Base-by-base conservation (phyloP, 2,329 filamentous ascomycete species). In the Chrysoporthe puriensis region DNA sequence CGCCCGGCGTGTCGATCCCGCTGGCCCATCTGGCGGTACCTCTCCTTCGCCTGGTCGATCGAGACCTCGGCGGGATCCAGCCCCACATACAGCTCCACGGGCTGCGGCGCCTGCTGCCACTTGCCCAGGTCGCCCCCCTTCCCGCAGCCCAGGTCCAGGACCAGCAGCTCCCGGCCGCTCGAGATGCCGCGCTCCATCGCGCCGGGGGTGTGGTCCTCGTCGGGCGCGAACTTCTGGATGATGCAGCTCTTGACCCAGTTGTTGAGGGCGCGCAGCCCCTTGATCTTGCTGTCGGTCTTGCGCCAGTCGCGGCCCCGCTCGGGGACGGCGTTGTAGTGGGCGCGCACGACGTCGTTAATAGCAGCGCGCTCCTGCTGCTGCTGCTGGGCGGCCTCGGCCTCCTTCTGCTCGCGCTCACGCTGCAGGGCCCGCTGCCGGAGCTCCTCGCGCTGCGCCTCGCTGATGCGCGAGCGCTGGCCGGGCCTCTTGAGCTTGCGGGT, bases 191-290 rank as follows among this genome's bases (percentile, higher is more conserved):
- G 77, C 74, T 88, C 85, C 70, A 84, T 82, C 57, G 85, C 87
- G 50, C 86, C 86, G 2, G 90, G 87, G 0, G 86, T 82, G 72
- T 90, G 90, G 69, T 92, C 89, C 77, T 95, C 91, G 71, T 90
- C 89, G 0, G 92, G 91, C 4, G 93, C 93, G 80, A 97, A 98
- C 77, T 97, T 97, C 77, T 98, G 94, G 73, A 99, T 98, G 73
- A 98, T 88, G 62, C 92, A 95, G 76, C 93, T 97, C 84, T 99
- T 99, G 80, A 99, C 88, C 96, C 96, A 99, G 79, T 99, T 99
- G 82, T 99, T 99, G 84, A 97, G 96, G 72, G 91, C 93, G 64
- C 96, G 89, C 64, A 99, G 83, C 0, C 96, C 96, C 81, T 96
- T 97, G 83, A 99, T 99, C 74, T 92, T 91, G 78, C 92, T 97